Evolutionary conservation across 1,284 basidiomycete genomes (phyloP).

Genomic region (Moniliophthora roreri): DNA sequence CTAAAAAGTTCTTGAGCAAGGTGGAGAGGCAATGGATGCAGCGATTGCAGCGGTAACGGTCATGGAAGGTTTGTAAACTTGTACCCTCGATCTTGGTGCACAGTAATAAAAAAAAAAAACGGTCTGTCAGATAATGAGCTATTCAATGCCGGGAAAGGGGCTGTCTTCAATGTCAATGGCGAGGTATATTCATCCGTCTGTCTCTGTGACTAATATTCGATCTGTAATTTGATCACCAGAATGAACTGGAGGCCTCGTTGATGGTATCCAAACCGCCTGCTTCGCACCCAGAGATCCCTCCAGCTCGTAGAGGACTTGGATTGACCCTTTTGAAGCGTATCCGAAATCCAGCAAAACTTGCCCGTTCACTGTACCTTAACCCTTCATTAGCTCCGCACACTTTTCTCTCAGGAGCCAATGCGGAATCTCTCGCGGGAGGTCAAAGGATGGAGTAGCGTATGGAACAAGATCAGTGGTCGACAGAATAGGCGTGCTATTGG

Average conservation of each 20-base stretch:
- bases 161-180: slow-evolving; percentile 77
- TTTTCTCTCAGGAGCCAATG: slow-evolving; percentile 65
- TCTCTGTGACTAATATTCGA: not conserved
- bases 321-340: slow-evolving; percentile 65
- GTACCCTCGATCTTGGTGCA: slow-evolving; percentile 2
- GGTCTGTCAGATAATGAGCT: slow-evolving; percentile 62
- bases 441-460: slow-evolving; percentile 36
- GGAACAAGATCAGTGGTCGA: slow-evolving; percentile 41
- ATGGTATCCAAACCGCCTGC: slow-evolving; percentile 76
- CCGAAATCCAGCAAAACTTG: slow-evolving; percentile 75
- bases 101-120: not conserved
- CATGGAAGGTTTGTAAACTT: slow-evolving; percentile 70
- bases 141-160: slow-evolving; percentile 79
- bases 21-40: slow-evolving; percentile 84
- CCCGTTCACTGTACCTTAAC: slow-evolving; percentile 66
- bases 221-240: slow-evolving; percentile 40
- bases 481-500: slow-evolving; percentile 55
- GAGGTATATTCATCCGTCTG: slow-evolving; percentile 45
- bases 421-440: slow-evolving; percentile 59
- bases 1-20: slow-evolving; percentile 57
- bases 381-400: slow-evolving; percentile 62
- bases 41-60: slow-evolving; percentile 69
- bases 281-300: slow-evolving; percentile 57
- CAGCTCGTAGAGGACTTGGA: slow-evolving; percentile 60
- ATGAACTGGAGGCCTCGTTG: slow-evolving; percentile 77